Conservation (phyloP, 169 alveolate genomes). For the Plasmodium blacklocki region DNA sequence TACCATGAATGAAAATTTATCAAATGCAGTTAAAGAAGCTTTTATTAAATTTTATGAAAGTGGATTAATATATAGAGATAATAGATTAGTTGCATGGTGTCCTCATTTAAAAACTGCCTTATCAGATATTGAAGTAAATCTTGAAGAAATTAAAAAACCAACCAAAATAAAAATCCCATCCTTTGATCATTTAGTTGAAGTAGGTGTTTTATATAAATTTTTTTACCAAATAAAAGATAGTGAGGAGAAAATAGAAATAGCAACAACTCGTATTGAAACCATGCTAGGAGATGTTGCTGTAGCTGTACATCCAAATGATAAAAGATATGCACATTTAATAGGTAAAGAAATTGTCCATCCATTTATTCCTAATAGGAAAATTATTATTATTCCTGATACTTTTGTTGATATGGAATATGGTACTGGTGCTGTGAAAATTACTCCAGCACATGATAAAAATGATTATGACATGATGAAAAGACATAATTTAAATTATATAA, state of each 20-base stretch:
- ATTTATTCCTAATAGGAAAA: slow-evolving; percentile 94
- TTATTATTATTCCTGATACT: slow-evolving; percentile 96
- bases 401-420: slow-evolving; percentile 98
- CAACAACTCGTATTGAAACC: slow-evolving; percentile 99
- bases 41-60: slow-evolving; percentile 94
- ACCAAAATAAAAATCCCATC: slow-evolving; percentile 86
- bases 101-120: slow-evolving; percentile 98
- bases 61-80: slow-evolving; percentile 96
- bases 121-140: slow-evolving; percentile 99
- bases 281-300: slow-evolving; percentile 99
- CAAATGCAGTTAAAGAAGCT: slow-evolving; percentile 97
- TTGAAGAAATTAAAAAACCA: slow-evolving; percentile 94
- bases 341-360: slow-evolving; percentile 99
- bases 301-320: slow-evolving; percentile 99
- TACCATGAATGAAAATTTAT: slow-evolving; percentile 95
- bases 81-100: slow-evolving; percentile 98
- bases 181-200: slow-evolving; percentile 91
- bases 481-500: slow-evolving; percentile 91
- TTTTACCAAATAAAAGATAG: slow-evolving; percentile 93
- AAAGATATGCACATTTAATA: slow-evolving; percentile 90
- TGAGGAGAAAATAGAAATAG: slow-evolving; percentile 88
- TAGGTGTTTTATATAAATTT: slow-evolving; percentile 98
- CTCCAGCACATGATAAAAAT: slow-evolving; percentile 99
- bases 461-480: slow-evolving; percentile 98
- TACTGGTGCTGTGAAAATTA: slow-evolving; percentile 99